Conservation (phyloP, 2,329 filamentous ascomycete genomes). For the Proliferodiscus dingleyae region DNA sequence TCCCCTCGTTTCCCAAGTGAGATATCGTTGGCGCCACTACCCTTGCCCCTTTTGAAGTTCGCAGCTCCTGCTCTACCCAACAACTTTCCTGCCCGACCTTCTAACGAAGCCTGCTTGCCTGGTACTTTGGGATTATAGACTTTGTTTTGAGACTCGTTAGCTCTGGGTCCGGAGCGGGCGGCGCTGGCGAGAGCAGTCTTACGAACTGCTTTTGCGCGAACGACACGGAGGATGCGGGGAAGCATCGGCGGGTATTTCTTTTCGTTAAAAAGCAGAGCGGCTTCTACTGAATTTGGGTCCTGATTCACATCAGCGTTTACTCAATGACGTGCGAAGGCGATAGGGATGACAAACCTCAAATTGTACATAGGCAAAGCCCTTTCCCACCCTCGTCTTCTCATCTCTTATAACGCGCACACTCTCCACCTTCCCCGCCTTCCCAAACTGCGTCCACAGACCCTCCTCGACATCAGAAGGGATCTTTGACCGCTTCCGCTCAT, state of each 20-base stretch:
- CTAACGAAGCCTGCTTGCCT: conserved; percentile 63
- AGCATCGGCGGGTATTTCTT: conserved; percentile 94
- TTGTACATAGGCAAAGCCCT: conserved; percentile 96
- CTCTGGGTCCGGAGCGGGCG: conserved; percentile 14
- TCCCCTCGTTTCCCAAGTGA: conserved; percentile 20
- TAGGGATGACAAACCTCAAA: conserved; percentile 55
- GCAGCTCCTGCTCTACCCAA: conserved; percentile 65
- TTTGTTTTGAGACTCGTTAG: conserved; percentile 31
- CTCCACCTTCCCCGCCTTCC: conserved; percentile 76
- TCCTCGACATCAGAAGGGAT: conserved; percentile 84
- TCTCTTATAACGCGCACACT: conserved; percentile 91
- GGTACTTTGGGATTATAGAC: conserved; percentile 66
- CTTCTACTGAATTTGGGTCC: conserved; percentile 83
- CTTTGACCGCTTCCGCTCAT: conserved; percentile 68
- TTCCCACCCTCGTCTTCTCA: conserved; percentile 84
- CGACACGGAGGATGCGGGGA: conserved; percentile 81
- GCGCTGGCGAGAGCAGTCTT: conserved; percentile 30
- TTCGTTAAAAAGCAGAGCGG: conserved; percentile 80
- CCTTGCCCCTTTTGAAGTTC: conserved; percentile 28
- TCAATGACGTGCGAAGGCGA: neutral
- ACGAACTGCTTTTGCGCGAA: conserved; percentile 55
- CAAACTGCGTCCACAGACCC: conserved; percentile 80
- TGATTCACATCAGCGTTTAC: conserved; percentile 30
- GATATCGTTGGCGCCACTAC: conserved; percentile 26
- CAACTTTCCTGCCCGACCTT: conserved; percentile 70